Base-by-base conservation (phyloP, 495 filamentous ascomycete genomes). In the Hyaloscypha variabilis region DNA sequence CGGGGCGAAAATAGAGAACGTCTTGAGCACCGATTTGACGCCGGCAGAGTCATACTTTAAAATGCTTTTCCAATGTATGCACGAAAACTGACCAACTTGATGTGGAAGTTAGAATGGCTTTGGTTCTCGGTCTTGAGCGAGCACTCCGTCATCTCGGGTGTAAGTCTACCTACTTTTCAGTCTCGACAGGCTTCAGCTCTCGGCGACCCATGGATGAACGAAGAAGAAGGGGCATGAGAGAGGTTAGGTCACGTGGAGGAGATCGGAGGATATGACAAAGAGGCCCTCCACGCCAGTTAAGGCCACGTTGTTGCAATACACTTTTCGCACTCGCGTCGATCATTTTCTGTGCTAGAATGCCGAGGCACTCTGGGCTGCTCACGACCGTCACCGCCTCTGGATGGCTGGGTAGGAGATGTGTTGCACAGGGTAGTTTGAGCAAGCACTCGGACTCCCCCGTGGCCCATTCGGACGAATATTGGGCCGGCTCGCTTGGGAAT, bases 301-400 rank as follows among this genome's bases (percentile, higher is more conserved):
- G 60, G 51, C 52, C 61, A 56, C 52, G 61, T 63, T 52, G 61
- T 63, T 57, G 42, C 53, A 26, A 46, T 49, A 57, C 53, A 63
- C 51, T 57, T 63, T 52, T 56, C 31, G 29, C 39, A 63, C 5
- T 57, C 36, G 30, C 31, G 28, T 21, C 51, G 31, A 34, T 10
- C 49, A n/a, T n/a, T n/a, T 23, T 28, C 21, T 30, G 6, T 29
- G 6, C 54, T 46, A 17, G 39, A 46, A 46, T 17, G 39, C 39
- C 39, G 39, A 19, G 39, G 39, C 39, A 46, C 39, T 17, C 13
- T 46, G 17, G 39, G 39, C n/a, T 23, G 30, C 25, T 4, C 11
- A 23, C 29, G 19, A 31, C 23, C 1, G 51, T 54, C n/a, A 54
- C 39, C 17, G 6, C 17, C 6, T 28, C 3, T 57, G 26, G 26